These are phyloP conservation scores for Alternaria viburni DNA, from an alignment of 2,329 filamentous ascomycete species.

Conservation along the genomic window DNA sequence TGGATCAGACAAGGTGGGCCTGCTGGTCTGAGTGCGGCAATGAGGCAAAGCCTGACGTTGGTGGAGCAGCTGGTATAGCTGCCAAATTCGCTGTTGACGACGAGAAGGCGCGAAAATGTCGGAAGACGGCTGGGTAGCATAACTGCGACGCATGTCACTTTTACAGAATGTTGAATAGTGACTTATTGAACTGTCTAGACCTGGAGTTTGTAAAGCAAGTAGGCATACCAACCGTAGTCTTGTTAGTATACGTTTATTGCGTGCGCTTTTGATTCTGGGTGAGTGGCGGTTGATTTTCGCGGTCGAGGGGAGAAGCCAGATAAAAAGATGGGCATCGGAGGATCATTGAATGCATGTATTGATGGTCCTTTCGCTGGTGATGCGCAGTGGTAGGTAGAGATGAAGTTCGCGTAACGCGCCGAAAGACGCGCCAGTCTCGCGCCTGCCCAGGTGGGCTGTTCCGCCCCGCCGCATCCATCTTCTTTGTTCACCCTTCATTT, in stretches of 20 bases:
- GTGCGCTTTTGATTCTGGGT: too few species aligned
- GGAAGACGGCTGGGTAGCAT: background rate
- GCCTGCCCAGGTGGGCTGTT: background rate
- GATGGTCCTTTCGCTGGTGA: too few species aligned
- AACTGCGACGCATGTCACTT: rapidly evolving
- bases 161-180: background rate
- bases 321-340: too few species aligned
- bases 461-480: background rate
- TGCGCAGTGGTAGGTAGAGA: background rate
- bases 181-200: background rate
- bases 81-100: background rate
- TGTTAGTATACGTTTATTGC: too few species aligned
- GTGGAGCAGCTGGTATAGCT: background rate
- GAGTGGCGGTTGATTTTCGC: too few species aligned
- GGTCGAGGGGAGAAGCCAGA: too few species aligned
- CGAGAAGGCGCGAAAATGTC: background rate
- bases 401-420: background rate
- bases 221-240: too few species aligned
- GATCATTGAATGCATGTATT: too few species aligned
- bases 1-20: background rate
- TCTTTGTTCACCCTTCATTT: background rate
- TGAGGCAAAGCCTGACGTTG: background rate
- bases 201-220: background rate
- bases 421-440: background rate
- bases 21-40: background rate